These are phyloP conservation scores for Ambrosiella cleistominuta DNA, from an alignment of 2,329 filamentous ascomycete genomes.

Conservation along the genomic window DNA sequence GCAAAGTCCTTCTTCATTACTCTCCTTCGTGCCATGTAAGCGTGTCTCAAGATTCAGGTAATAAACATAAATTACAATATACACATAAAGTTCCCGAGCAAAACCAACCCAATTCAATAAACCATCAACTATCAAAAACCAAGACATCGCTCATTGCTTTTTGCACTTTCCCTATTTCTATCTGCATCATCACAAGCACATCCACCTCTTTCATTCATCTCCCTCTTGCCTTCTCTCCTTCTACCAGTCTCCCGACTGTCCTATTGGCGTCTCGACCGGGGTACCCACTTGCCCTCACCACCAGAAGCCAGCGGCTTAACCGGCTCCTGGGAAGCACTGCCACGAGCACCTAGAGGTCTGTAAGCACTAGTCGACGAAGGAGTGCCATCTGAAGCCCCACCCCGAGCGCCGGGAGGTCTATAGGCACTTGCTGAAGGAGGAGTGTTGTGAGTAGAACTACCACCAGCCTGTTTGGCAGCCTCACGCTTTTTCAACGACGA, in stretches of 20 bases:
- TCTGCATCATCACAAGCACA: too few relatives aligned
- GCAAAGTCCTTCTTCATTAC: too few relatives aligned
- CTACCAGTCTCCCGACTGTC: background rate
- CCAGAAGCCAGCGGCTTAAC: conserved; percentile 34
- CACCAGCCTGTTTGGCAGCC: conserved; percentile 17
- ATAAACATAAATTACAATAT: too few relatives aligned
- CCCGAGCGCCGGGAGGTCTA: conserved; percentile 75
- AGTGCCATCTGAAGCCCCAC: conserved; percentile 47
- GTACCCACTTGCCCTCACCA: conserved; percentile 42
- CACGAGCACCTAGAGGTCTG: conserved; percentile 44
- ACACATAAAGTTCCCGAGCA: too few relatives aligned
- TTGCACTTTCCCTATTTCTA: too few relatives aligned
- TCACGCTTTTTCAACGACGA: conserved; percentile 26
- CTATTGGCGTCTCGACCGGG: conserved; percentile 16
- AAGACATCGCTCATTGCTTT: too few relatives aligned
- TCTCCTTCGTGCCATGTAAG: too few relatives aligned
- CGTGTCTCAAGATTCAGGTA: too few relatives aligned
- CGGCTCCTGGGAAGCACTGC: conserved; percentile 16
- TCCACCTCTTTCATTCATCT: too few relatives aligned
- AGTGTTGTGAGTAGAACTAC: conserved; percentile 20
- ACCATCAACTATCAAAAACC: too few relatives aligned
- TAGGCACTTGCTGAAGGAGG: conserved; percentile 65
- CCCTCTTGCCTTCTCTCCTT: background rate
- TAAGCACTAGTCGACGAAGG: conserved; percentile 24
- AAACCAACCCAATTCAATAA: too few relatives aligned